Percentiles rank a stretch among this genome's conserved stretches.
Evolutionary conservation across 148 eudicot species (phyloP).

Genomic region (Amaranthus cruentus): DNA sequence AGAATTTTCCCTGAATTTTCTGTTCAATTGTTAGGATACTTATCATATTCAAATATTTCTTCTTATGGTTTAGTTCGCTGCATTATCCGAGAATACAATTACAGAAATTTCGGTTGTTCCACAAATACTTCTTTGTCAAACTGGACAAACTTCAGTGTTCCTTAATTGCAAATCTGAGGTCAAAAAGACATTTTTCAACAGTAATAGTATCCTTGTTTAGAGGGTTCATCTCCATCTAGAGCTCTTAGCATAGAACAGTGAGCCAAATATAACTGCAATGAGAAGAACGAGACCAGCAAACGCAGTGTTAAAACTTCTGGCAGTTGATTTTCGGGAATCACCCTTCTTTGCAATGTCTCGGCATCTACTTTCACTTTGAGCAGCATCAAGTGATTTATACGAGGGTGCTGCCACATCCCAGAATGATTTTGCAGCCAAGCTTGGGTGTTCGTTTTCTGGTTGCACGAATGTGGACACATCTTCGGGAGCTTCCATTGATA

Average conservation of each 20-base stretch:
- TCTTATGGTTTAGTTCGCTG: no score
- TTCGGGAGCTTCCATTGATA: conserved; percentile 60
- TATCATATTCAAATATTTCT: no score
- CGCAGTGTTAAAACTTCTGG: conserved; percentile 24
- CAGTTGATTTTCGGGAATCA: conserved; percentile 14
- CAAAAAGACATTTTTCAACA: neutral
- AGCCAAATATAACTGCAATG: conserved; percentile 47
- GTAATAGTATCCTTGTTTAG: neutral
- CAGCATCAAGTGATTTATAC: conserved; percentile 21
- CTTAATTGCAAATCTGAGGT: neutral
- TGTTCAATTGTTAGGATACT: no score
- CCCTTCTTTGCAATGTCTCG: conserved; percentile 5
- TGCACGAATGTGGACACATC: conserved; percentile 50
- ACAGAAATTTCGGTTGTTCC: no score
- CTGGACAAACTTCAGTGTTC: no score
- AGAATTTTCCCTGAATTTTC: no score
- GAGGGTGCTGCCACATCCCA: conserved; percentile 47
- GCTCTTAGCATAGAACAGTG: conserved; percentile 32
- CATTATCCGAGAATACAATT: no score
- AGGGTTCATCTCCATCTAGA: conserved; percentile 6
- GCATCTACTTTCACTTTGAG: conserved; percentile 19
- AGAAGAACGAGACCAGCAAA: conserved; percentile 46
- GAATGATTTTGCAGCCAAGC: conserved; percentile 42
- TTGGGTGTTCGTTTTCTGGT: conserved; percentile 50
- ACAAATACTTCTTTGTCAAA: no score